Conservation (phyloP, 2,329 filamentous ascomycete species). For the Colletotrichum paranaense region DNA sequence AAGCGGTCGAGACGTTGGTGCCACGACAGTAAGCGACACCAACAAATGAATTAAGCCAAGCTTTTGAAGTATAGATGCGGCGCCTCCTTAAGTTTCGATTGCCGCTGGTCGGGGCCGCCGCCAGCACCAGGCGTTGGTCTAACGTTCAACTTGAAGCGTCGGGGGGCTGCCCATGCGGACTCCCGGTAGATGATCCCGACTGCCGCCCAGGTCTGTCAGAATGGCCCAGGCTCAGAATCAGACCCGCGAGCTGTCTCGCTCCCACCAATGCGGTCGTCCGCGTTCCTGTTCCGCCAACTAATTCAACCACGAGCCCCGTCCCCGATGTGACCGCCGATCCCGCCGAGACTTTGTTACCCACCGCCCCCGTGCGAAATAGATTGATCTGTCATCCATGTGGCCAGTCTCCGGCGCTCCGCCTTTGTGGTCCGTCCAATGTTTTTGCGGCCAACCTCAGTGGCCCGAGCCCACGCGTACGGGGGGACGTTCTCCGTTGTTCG, state of each 20-base stretch:
- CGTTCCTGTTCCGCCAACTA: neutral
- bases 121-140: neutral
- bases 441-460: neutral
- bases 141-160: slow-evolving; percentile 17
- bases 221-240: slow-evolving; percentile 5
- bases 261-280: slow-evolving; percentile 1
- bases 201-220: slow-evolving; percentile 2
- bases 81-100: slow-evolving; percentile 10
- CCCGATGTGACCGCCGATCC: slow-evolving; percentile 21
- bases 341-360: slow-evolving; percentile 30
- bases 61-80: slow-evolving; percentile 1
- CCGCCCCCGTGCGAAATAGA: slow-evolving; percentile 30
- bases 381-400: slow-evolving; percentile 9
- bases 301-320: slow-evolving; percentile 23
- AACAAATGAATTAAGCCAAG: neutral
- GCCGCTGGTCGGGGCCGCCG: slow-evolving; percentile 8
- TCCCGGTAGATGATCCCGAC: slow-evolving; percentile 6
- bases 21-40: neutral
- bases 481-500: slow-evolving; percentile 1
- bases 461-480: slow-evolving; percentile 12
- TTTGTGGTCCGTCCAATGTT: slow-evolving; percentile 11
- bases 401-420: neutral
- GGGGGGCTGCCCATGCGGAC: slow-evolving; percentile 9
- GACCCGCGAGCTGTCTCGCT: neutral
- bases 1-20: neutral